Conservation (phyloP, 257 asterid genomes). For the Gentiana macrophylla region DNA sequence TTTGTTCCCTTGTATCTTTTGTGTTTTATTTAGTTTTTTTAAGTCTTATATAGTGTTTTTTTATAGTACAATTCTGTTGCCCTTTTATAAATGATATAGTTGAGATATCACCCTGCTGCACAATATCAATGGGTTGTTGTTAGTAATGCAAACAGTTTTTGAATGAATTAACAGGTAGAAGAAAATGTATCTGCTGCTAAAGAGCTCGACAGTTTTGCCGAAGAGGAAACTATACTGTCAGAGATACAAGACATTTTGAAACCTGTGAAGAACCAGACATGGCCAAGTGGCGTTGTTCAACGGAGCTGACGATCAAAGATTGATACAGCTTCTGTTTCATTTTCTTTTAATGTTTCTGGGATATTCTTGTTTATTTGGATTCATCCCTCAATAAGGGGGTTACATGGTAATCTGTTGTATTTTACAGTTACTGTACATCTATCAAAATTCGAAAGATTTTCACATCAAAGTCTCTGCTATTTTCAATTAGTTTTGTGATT, state of each 20-base stretch:
- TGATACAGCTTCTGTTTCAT: background rate
- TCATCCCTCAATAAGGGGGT: background rate
- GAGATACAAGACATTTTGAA: constrained; percentile 58
- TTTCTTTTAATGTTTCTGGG: background rate
- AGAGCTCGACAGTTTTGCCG: constrained; percentile 45
- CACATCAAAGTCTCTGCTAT: too few relatives aligned
- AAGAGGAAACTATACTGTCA: constrained; percentile 42
- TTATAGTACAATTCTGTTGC: too few relatives aligned
- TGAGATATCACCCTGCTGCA: too few relatives aligned
- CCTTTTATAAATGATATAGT: too few relatives aligned
- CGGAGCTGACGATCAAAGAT: constrained; percentile 23
- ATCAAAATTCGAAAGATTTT: too few relatives aligned
- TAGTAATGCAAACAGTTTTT: too few relatives aligned
- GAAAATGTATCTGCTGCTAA: constrained; percentile 73
- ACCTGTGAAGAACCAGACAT: constrained; percentile 82
- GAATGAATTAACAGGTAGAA: constrained; percentile 41
- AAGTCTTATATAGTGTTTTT: too few relatives aligned
- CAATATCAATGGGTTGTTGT: background rate
- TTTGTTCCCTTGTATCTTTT: too few relatives aligned
- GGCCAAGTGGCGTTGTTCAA: constrained; percentile 88
- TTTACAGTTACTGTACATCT: too few relatives aligned
- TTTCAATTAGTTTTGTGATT: too few relatives aligned
- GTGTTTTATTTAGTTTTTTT: too few relatives aligned
- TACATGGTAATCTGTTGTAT: too few relatives aligned
- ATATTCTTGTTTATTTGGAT: background rate